Base-by-base conservation (phyloP, 106 monocot species). In the Dendrobium nobile region DNA sequence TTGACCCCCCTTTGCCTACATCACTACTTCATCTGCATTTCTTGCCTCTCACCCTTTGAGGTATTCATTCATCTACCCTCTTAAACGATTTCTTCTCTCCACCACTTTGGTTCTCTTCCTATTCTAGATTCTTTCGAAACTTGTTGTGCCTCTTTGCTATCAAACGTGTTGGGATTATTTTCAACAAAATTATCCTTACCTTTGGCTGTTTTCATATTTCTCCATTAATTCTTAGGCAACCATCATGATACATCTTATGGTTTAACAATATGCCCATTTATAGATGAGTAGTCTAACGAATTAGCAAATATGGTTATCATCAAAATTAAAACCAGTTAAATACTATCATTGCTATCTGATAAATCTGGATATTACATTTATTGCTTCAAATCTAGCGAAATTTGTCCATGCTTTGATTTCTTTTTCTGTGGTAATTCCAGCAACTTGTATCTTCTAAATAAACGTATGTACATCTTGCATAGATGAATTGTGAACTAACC, bases 401-500 rank as follows among this genome's bases (percentile, higher is more conserved):
- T 20, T 5, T 61, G 51, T 22, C 4, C 61, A 61, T 61, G 4
- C 5, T 61, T 61, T 61, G 20, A n/a, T 61, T 61, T 61, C 51
- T 20, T 61, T 61, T 61, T n/a, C 22, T 22, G 22, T 61, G n/a
- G 1, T 61, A 56, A 61, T 61, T 61, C 61, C 61, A 6, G 19
- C 20, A 7, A 61, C 24, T 61, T 61, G 61, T 5, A 13, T 51
- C 16, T 61, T 61, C n/a, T 68, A 31, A 33, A 37, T 33, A 70
- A 70, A 74, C n/a, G 1, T 74, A 20, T 26, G 6, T 28, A n/a
- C 76, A 24, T 76, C 24, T 76, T 28, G 16, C 9, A 76, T 48
- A 44, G 17, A 75, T 44, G 26, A 77, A 64, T 77, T 79, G 78
- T 59, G 41, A 17, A 58, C 70, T 41, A 86, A 67, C 20, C n/a